A percentile compares a stretch with the other conserved stretches of the same genome.
These are phyloP conservation scores for Colletotrichum trifolii DNA, from an alignment of 2,329 filamentous ascomycete genomes.

Conservation along the genomic window DNA sequence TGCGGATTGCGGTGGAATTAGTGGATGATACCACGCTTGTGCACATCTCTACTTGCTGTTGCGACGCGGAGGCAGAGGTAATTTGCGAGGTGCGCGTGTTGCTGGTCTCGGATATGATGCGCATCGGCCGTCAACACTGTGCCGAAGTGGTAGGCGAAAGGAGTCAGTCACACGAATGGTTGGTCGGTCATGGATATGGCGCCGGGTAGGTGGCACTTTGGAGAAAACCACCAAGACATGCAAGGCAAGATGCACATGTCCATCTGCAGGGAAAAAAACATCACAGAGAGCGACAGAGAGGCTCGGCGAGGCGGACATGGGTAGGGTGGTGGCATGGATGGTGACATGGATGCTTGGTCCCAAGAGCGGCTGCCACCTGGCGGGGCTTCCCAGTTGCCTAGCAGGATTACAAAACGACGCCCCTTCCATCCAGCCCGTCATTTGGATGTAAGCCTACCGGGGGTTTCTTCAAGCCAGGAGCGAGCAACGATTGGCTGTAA, in stretches of 20 bases:
- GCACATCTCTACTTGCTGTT: too few relatives aligned
- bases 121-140: slow-evolving; percentile 41
- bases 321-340: neutral
- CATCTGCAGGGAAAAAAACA: slow-evolving; percentile 18
- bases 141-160: neutral
- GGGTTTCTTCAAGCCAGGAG: neutral
- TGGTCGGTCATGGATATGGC: slow-evolving; percentile 15
- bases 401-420: slow-evolving; percentile 15
- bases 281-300: neutral
- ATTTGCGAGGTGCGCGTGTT: neutral
- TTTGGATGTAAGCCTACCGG: slow-evolving; percentile 16
- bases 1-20: too few relatives aligned
- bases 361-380: slow-evolving; percentile 20
- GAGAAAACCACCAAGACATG: slow-evolving; percentile 34
- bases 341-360: slow-evolving; percentile 18
- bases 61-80: too few relatives aligned
- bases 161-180: slow-evolving; percentile 13
- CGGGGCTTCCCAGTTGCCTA: slow-evolving; percentile 18
- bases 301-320: slow-evolving; percentile 7
- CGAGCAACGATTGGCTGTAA: slow-evolving; percentile 11
- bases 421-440: slow-evolving; percentile 16
- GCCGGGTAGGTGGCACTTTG: slow-evolving; percentile 33
- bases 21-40: too few relatives aligned
- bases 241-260: slow-evolving; percentile 36
- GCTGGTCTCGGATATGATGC: slow-evolving; percentile 33